Conservation (phyloP, 257 asterid genomes). For the Lithospermum erythrorhizon region DNA sequence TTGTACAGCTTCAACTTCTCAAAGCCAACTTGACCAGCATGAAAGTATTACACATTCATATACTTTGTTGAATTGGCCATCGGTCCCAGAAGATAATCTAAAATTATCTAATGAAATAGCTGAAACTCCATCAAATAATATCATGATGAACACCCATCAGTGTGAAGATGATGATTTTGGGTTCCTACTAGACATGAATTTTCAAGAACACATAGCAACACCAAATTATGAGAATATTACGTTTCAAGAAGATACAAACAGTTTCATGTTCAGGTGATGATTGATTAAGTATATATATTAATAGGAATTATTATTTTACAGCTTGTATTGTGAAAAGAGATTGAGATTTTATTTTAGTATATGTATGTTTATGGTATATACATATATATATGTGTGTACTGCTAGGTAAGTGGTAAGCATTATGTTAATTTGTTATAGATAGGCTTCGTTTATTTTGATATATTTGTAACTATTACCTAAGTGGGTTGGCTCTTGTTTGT, state of each 20-base stretch:
- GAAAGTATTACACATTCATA: conserved; percentile 21
- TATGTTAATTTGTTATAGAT: background rate
- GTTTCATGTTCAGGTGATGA: conserved; percentile 20
- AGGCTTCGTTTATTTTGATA: background rate
- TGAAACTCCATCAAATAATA: conserved; percentile 6
- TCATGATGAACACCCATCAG: conserved; percentile 7
- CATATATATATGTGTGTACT: no score
- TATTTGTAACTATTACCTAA: background rate
- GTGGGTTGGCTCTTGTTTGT: background rate
- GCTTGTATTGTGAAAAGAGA: background rate
- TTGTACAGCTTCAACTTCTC: conserved; percentile 14
- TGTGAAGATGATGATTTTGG: conserved; percentile 25
- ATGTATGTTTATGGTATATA: background rate
- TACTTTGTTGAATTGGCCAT: conserved; percentile 18
- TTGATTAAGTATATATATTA: background rate
- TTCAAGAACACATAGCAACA: conserved; percentile 16
- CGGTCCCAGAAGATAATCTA: conserved; percentile 10
- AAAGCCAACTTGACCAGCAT: conserved; percentile 14
- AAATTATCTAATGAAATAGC: conserved; percentile 12
- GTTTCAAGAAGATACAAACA: conserved; percentile 33
- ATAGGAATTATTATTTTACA: background rate
- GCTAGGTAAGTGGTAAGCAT: background rate
- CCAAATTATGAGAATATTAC: conserved; percentile 16
- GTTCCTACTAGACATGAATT: conserved; percentile 25
- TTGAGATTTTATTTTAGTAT: background rate